phyloP scores from a whole-genome alignment of 768 basidiomycete species.

The Termitomyces sp. region DNA sequence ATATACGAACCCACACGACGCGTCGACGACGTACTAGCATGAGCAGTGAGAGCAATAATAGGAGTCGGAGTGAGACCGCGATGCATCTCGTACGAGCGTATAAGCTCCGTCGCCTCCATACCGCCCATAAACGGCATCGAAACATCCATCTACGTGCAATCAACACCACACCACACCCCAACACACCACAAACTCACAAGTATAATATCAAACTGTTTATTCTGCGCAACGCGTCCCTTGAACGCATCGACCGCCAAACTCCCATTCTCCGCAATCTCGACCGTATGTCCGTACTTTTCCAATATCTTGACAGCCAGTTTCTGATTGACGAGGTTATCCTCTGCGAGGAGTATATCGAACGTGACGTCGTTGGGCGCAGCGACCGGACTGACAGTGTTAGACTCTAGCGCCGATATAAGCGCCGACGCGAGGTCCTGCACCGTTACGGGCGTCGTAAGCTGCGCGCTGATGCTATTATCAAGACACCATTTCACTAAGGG shows the following conservation, averaged over 20 bases:
- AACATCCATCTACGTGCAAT: conserved; percentile 76
- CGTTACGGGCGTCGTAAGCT: conserved; percentile 86
- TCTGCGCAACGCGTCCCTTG: conserved; percentile 66
- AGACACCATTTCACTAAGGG: conserved; percentile 89
- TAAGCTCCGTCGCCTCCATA: conserved; percentile 94
- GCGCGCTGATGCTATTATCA: conserved; percentile 93
- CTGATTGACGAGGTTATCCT: conserved; percentile 95
- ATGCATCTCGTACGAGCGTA: conserved; percentile 77
- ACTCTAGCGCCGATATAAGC: conserved; percentile 90
- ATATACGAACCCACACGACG: not conserved
- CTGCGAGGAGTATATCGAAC: conserved; percentile 92
- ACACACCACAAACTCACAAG: conserved; percentile 49
- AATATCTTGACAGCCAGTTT: conserved; percentile 95
- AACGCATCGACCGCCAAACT: conserved; percentile 90
- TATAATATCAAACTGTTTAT: conserved; percentile 84
- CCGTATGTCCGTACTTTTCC: conserved; percentile 91
- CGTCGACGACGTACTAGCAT: conserved; percentile 74
- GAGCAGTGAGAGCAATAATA: conserved; percentile 95
- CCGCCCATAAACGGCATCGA: conserved; percentile 99
- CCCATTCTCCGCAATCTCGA: conserved; percentile 97
- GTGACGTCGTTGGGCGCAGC: conserved; percentile 80
- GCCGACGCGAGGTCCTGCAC: conserved; percentile 89
- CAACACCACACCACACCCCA: too few species aligned
- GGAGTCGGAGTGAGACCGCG: conserved; percentile 64
- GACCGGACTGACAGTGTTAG: conserved; percentile 87